phyloP scores from a whole-genome alignment of 768 basidiomycete species.

The Boletus huronensis region DNA sequence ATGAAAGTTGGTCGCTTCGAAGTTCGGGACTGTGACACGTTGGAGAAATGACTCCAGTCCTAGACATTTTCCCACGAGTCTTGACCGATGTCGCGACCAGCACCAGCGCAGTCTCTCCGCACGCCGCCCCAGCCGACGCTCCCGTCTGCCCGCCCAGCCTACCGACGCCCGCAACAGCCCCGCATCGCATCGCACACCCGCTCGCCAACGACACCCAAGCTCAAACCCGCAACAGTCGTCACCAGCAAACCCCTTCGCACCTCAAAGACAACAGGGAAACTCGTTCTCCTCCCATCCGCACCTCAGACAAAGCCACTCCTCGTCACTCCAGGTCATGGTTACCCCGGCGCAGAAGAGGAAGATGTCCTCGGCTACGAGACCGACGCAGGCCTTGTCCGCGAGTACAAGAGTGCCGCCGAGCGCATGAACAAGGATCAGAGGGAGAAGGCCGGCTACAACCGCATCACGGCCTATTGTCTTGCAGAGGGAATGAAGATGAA shows the following conservation, averaged over 20 bases:
- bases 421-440: conserved; percentile 86
- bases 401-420: conserved; percentile 83
- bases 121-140: conserved; percentile 23
- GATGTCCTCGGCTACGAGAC: conserved; percentile 61
- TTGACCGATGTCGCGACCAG: conserved; percentile 9
- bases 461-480: conserved; percentile 87
- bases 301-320: conserved; percentile 78
- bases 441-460: conserved; percentile 72
- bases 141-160: conserved; percentile 19
- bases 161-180: conserved; percentile 23
- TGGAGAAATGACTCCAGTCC: too few relatives aligned
- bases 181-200: conserved; percentile 17
- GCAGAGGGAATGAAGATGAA: conserved; percentile 86
- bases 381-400: conserved; percentile 56
- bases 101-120: conserved; percentile 3
- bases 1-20: too few relatives aligned
- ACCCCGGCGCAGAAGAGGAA: conserved; percentile 36
- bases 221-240: conserved; percentile 15
- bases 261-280: conserved; percentile 88
- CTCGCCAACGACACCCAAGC: conserved; percentile 14
- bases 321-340: conserved; percentile 14
- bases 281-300: conserved; percentile 85
- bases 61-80: background rate
- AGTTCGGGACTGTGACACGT: too few relatives aligned
- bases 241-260: conserved; percentile 63